phyloP scores from a whole-genome alignment of 257 asterid species.

The Cordia subcordata region DNA sequence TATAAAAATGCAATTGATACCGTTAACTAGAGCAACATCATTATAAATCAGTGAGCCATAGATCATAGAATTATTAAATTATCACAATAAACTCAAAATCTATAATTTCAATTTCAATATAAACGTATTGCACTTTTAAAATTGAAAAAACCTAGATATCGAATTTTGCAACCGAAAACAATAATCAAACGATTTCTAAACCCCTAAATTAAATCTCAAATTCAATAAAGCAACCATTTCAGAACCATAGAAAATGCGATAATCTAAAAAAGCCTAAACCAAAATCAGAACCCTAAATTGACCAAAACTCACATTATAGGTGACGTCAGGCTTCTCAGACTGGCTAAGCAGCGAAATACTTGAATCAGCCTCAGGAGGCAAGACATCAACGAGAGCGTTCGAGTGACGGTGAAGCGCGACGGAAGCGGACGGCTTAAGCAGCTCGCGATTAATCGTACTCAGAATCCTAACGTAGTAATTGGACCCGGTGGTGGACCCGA shows the following conservation, averaged over 20 bases:
- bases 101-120: too few relatives aligned
- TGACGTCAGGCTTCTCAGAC: constrained; percentile 80
- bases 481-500: constrained; percentile 81
- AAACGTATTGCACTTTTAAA: too few relatives aligned
- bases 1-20: too few relatives aligned
- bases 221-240: too few relatives aligned
- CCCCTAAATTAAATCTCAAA: not conserved
- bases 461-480: constrained; percentile 72
- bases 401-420: constrained; percentile 82
- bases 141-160: not conserved
- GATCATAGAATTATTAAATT: too few relatives aligned
- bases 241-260: too few relatives aligned
- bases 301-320: constrained; percentile 40
- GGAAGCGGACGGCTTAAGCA: constrained; percentile 76
- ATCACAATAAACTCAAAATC: too few relatives aligned
- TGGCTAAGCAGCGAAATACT: constrained; percentile 80
- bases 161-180: not conserved
- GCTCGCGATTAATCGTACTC: constrained; percentile 73
- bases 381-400: constrained; percentile 74
- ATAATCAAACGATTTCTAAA: not conserved
- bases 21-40: too few relatives aligned
- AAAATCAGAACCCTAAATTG: not conserved
- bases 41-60: too few relatives aligned
- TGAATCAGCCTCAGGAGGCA: constrained; percentile 85
- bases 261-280: constrained; percentile 1